A percentile compares a stretch with the other conserved stretches of the same genome.
These are phyloP conservation scores for Zychaea mexicana DNA, from an alignment of 371 early-diverging fungal genomes.

Conservation along the genomic window DNA sequence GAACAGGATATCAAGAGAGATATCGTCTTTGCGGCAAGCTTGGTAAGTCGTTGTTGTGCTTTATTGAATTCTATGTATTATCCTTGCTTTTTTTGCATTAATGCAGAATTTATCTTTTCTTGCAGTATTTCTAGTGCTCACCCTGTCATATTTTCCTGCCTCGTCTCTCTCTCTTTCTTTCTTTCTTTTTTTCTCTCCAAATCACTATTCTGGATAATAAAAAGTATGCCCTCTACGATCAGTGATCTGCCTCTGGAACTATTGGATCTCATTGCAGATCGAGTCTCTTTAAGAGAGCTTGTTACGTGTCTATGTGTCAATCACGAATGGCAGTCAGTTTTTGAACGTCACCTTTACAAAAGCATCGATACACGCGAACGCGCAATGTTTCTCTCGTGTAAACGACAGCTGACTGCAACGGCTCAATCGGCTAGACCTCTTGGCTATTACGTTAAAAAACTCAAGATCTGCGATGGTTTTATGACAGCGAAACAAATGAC, in stretches of 20 bases:
- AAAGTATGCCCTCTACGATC: not conserved
- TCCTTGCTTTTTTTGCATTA: too few species aligned
- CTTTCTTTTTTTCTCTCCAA: too few species aligned
- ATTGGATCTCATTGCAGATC: not conserved
- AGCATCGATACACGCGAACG: not conserved
- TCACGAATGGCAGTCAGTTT: not conserved
- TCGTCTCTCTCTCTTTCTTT: not conserved
- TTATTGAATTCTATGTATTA: not conserved
- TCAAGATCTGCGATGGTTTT: not conserved
- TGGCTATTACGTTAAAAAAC: not conserved
- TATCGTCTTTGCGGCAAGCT: slow-evolving; percentile 97
- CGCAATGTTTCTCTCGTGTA: not conserved
- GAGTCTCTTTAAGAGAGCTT: not conserved
- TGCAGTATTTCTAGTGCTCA: not conserved
- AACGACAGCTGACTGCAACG: not conserved
- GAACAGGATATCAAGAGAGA: slow-evolving; percentile 94
- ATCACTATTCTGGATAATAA: too few species aligned
- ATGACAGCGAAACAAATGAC: not conserved
- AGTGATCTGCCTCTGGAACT: not conserved
- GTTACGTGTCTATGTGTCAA: not conserved
- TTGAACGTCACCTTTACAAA: not conserved
- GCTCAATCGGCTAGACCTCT: not conserved
- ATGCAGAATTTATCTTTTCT: too few species aligned
- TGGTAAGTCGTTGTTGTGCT: slow-evolving; percentile 53
- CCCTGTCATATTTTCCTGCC: not conserved